These are phyloP conservation scores for Circinella minor DNA, from an alignment of 371 early-diverging fungal genomes.

Conservation along the genomic window DNA sequence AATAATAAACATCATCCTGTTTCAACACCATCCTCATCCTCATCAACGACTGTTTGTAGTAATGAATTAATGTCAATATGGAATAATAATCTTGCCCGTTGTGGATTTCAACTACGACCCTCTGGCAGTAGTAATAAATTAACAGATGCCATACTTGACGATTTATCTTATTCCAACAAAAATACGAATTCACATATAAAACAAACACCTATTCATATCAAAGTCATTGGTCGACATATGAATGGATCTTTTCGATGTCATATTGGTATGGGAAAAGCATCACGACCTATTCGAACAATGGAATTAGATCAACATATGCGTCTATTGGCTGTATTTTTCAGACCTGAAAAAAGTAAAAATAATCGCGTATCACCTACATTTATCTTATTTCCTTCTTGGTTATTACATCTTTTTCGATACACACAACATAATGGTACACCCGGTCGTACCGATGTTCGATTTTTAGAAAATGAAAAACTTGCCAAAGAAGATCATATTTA, in stretches of 20 bases:
- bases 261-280: conserved; percentile 50
- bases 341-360: conserved; percentile 41
- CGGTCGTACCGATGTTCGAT: conserved; percentile 51
- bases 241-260: conserved; percentile 50
- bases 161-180: conserved; percentile 13
- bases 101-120: conserved; percentile 25
- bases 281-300: conserved; percentile 42
- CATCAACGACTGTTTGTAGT: conserved; percentile 15
- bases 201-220: conserved; percentile 42
- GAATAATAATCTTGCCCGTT: conserved; percentile 26
- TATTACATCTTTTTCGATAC: conserved; percentile 49
- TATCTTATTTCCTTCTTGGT: conserved; percentile 52
- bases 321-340: conserved; percentile 46
- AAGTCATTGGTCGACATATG: conserved; percentile 49
- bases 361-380: conserved; percentile 42
- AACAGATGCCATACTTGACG: conserved; percentile 31
- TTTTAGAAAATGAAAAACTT: conserved; percentile 42
- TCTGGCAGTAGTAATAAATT: conserved; percentile 35
- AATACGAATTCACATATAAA: conserved; percentile 16
- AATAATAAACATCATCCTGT: background rate
- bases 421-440: conserved; percentile 43
- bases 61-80: conserved; percentile 32
- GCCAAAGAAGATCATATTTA: conserved; percentile 56
- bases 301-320: conserved; percentile 48
- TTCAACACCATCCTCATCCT: background rate